A percentile compares a stretch with the other conserved stretches of the same genome.
phyloP scores from a whole-genome alignment of 2,329 filamentous ascomycete genomes.

The Cercospora janseana region DNA sequence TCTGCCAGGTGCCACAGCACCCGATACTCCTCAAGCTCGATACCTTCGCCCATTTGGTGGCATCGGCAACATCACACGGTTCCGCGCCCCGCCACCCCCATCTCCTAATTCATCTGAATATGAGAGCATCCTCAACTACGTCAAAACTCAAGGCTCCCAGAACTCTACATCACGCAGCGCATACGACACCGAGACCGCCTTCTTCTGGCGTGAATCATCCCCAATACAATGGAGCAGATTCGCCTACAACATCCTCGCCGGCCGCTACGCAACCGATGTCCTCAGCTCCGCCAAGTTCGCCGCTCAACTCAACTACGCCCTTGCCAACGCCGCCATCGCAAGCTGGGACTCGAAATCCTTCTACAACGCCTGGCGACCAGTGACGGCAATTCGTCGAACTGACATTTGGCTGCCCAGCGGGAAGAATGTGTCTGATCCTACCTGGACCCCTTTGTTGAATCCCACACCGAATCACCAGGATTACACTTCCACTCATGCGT shows the following conservation, averaged over 20 bases:
- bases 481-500: conserved; percentile 34
- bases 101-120: conserved; percentile 26
- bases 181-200: conserved; percentile 32
- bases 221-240: conserved; percentile 33
- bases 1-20: conserved; percentile 28
- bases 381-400: conserved; percentile 27
- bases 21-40: conserved; percentile 34
- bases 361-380: conserved; percentile 33
- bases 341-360: conserved; percentile 32
- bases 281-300: conserved; percentile 33
- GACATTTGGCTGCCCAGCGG: conserved; percentile 29
- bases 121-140: conserved; percentile 26
- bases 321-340: conserved; percentile 35
- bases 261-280: conserved; percentile 28
- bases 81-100: conserved; percentile 29
- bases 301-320: conserved; percentile 34
- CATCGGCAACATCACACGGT: conserved; percentile 30
- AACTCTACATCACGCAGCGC: conserved; percentile 31
- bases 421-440: conserved; percentile 25
- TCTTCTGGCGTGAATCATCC: conserved; percentile 34
- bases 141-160: conserved; percentile 30
- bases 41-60: conserved; percentile 31
- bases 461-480: conserved; percentile 34
- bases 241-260: conserved; percentile 29
- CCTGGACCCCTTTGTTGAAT: conserved; percentile 32